A percentile compares a stretch with the other conserved stretches of the same genome.
Conservation (phyloP, 163 green algal genomes). For the Chlamydomonas reinhardtii region DNA sequence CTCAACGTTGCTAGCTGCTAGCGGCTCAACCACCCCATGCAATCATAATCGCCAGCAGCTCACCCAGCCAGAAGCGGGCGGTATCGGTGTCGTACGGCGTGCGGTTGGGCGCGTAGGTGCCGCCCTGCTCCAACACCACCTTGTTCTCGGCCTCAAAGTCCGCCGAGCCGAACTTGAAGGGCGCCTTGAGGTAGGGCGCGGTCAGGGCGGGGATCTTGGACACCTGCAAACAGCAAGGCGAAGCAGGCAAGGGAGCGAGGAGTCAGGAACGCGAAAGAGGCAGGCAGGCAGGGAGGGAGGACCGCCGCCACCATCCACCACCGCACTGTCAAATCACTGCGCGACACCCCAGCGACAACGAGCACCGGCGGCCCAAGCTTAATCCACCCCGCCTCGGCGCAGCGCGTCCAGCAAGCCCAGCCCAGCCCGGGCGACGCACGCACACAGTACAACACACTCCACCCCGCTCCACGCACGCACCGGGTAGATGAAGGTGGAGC, state of each 20-base stretch:
- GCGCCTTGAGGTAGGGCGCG: neutral
- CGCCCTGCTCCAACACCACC: neutral
- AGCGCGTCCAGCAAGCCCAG: too few species aligned
- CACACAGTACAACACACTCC: neutral
- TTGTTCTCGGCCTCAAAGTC: slow-evolving; percentile 24
- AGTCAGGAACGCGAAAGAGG: too few species aligned
- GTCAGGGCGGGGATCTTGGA: neutral
- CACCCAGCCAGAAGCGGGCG: slow-evolving; percentile 29
- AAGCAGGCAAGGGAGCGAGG: too few species aligned
- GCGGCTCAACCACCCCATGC: too few species aligned
- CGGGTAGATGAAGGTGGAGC: slow-evolving; percentile 30
- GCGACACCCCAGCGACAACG: too few species aligned
- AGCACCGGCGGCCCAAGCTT: too few species aligned
- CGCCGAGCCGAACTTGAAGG: slow-evolving; percentile 7
- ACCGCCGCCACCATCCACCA: too few species aligned
- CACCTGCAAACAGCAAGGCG: neutral
- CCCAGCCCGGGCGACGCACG: too few species aligned
- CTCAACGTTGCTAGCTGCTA: too few species aligned
- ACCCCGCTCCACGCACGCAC: neutral
- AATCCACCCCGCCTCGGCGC: too few species aligned
- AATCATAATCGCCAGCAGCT: neutral
- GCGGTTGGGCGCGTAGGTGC: neutral
- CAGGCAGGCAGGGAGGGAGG: too few species aligned
- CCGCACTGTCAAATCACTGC: too few species aligned
- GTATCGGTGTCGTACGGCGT: slow-evolving; percentile 19